phyloP scores from a whole-genome alignment of 495 filamentous ascomycete genomes.

The Aspergillus wentii region DNA sequence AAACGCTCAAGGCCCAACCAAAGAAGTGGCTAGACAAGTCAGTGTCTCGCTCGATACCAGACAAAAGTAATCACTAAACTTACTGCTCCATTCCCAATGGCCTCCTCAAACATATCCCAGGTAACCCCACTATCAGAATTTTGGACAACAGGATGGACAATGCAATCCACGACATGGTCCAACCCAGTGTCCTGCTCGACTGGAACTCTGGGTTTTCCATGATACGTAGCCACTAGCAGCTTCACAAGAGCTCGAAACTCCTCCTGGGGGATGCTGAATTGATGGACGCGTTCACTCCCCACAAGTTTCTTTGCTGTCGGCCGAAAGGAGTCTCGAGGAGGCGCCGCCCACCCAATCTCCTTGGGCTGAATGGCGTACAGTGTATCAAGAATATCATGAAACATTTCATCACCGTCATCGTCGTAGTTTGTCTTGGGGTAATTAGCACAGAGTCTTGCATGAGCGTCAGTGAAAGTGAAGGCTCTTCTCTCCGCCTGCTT shows the following conservation, averaged over 20 bases:
- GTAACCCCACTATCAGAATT: neutral
- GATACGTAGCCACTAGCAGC: slow-evolving; percentile 13
- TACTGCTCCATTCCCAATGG: neutral
- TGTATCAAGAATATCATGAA: slow-evolving; percentile 22
- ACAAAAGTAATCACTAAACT: neutral
- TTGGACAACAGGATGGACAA: slow-evolving; percentile 7
- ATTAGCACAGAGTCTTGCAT: neutral
- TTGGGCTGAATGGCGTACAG: slow-evolving; percentile 17
- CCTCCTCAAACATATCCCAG: neutral
- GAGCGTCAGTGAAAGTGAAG: neutral
- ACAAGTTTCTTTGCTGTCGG: slow-evolving; percentile 14
- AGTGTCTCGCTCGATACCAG: neutral
- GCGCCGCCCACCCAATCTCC: slow-evolving; percentile 1
- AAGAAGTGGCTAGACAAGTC: neutral
- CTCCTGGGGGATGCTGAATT: slow-evolving; percentile 14
- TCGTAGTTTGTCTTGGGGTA: slow-evolving; percentile 12
- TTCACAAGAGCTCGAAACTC: slow-evolving; percentile 13
- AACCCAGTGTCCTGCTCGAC: slow-evolving; percentile 4
- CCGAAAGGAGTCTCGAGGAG: slow-evolving; percentile 15
- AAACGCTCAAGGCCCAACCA: neutral
- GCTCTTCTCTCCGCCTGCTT: neutral
- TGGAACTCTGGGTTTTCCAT: neutral
- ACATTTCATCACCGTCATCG: slow-evolving; percentile 25
- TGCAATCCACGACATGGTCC: slow-evolving; percentile 10
- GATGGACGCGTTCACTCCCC: slow-evolving; percentile 6